A percentile compares a stretch with the other conserved stretches of the same genome.
phyloP scores from a whole-genome alignment of 192 early-diverging fungal species.

The Borealophlyctis nickersoniae region DNA sequence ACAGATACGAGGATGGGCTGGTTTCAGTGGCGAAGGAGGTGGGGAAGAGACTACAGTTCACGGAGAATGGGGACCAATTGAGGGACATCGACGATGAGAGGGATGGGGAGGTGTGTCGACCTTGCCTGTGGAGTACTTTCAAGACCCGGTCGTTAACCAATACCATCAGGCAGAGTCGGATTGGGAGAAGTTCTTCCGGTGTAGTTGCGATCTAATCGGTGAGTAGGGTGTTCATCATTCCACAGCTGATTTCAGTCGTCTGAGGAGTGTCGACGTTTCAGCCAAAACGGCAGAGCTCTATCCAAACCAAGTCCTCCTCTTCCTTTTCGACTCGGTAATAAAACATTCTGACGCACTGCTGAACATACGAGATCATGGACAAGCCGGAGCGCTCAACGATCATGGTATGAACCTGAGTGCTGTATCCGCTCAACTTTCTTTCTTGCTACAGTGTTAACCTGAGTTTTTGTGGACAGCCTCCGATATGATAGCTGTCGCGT shows the following conservation, averaged over 20 bases:
- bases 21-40: conserved; percentile 6
- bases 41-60: conserved; percentile 2
- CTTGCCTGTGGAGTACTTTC: too few species aligned
- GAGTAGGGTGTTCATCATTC: background rate
- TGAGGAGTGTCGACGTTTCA: too few species aligned
- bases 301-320: conserved; percentile 12
- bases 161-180: background rate
- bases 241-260: background rate
- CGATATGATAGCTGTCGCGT: background rate
- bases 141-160: background rate
- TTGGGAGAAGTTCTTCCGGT: background rate
- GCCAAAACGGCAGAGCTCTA: conserved; percentile 28
- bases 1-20: conserved; percentile 13
- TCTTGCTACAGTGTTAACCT: background rate
- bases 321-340: background rate
- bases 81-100: background rate
- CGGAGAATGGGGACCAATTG: conserved; percentile 9
- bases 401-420: too few species aligned
- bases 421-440: too few species aligned
- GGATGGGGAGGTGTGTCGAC: conserved; percentile 2
- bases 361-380: background rate
- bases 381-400: background rate
- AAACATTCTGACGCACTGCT: background rate
- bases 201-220: conserved; percentile 3
- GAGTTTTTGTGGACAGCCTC: background rate